These are phyloP conservation scores for Starmerella cellae DNA, from an alignment of 805 yeast genomes.

Conservation along the genomic window DNA sequence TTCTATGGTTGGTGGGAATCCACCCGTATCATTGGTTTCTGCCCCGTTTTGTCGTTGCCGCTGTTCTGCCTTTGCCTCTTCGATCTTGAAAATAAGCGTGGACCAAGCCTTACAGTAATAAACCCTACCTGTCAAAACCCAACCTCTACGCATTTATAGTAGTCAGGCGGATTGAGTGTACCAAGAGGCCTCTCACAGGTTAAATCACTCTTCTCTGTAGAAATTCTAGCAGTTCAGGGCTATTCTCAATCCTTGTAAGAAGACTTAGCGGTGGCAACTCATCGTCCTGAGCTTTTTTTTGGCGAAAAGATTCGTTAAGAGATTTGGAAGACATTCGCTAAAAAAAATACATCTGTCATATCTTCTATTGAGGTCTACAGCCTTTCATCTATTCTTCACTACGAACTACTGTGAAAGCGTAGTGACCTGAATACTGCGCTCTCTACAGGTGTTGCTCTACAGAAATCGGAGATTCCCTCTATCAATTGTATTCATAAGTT, in stretches of 20 bases:
- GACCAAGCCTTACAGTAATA: background rate
- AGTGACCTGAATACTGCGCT: too few relatives aligned
- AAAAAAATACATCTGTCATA: too few relatives aligned
- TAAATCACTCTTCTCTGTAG: background rate
- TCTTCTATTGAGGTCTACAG: too few relatives aligned
- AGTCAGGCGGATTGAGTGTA: background rate
- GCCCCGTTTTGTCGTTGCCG: background rate
- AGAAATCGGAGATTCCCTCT: too few relatives aligned
- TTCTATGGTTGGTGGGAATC: too few relatives aligned
- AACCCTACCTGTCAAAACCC: background rate
- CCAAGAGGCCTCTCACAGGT: background rate
- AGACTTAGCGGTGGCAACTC: background rate
- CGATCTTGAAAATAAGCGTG: background rate
- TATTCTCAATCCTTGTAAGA: background rate
- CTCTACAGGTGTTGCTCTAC: too few relatives aligned
- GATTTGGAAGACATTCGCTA: too few relatives aligned
- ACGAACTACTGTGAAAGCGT: too few relatives aligned
- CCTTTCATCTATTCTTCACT: too few relatives aligned
- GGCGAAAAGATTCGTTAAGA: too few relatives aligned
- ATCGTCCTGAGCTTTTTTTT: background rate
- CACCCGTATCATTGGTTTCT: background rate
- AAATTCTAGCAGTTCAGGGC: background rate
- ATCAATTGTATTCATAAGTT: too few relatives aligned
- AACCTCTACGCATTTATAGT: background rate
- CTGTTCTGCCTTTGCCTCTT: background rate